Percentiles rank a stretch among this genome's conserved stretches.
These are phyloP conservation scores for Lentinula raphanica DNA, from an alignment of 768 basidiomycete genomes.

Conservation along the genomic window DNA sequence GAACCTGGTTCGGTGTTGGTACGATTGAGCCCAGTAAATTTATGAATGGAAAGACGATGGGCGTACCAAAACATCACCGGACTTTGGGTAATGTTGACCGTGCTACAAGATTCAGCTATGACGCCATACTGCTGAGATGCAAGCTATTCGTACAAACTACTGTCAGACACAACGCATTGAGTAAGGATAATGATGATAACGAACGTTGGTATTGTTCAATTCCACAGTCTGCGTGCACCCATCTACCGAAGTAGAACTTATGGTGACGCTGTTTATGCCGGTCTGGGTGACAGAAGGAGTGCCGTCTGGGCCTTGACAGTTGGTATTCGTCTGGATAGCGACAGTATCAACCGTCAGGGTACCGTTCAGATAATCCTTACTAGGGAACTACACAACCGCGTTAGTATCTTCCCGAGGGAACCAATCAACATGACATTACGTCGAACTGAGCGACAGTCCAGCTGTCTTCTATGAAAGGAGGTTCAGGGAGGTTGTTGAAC, in stretches of 20 bases:
- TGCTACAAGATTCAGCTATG: slow-evolving; percentile 27
- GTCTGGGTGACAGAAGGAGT: slow-evolving; percentile 18
- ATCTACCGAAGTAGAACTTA: slow-evolving; percentile 39
- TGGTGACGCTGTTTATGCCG: slow-evolving; percentile 21
- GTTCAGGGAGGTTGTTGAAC: slow-evolving; percentile 43
- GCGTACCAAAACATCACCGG: slow-evolving; percentile 67
- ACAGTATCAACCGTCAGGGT: slow-evolving; percentile 48
- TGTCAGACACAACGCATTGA: background rate
- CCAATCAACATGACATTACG: slow-evolving; percentile 21
- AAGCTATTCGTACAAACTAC: slow-evolving; percentile 16
- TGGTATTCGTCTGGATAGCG: slow-evolving; percentile 39
- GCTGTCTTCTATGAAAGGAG: slow-evolving; percentile 45
- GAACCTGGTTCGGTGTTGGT: slow-evolving; percentile 22
- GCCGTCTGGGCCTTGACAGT: slow-evolving; percentile 39
- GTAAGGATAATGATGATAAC: background rate
- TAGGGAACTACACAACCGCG: slow-evolving; percentile 33
- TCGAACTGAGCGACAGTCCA: slow-evolving; percentile 55
- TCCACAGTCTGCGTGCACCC: slow-evolving; percentile 37
- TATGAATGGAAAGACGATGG: background rate
- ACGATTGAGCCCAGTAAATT: background rate
- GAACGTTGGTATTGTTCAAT: background rate
- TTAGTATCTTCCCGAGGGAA: background rate
- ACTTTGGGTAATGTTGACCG: slow-evolving; percentile 31
- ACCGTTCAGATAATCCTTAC: slow-evolving; percentile 41
- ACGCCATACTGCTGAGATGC: slow-evolving; percentile 49